phyloP scores from a whole-genome alignment of 495 filamentous ascomycete species.

The Cercophora scortea region DNA sequence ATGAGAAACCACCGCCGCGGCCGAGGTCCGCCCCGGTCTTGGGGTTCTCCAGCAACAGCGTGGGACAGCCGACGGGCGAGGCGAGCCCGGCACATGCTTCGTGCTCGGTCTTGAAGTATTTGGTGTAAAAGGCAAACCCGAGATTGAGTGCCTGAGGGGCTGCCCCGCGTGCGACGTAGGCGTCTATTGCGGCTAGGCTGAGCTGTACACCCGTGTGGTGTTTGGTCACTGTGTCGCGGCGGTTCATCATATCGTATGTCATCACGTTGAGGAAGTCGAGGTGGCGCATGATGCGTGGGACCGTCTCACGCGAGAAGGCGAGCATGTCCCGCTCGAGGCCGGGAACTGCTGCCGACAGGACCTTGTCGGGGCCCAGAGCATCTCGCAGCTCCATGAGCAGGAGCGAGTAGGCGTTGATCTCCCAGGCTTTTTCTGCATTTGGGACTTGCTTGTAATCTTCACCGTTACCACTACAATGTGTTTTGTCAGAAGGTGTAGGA shows the following conservation, averaged over 20 bases:
- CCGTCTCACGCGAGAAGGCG: slow-evolving; percentile 56
- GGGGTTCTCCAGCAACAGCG: slow-evolving; percentile 56
- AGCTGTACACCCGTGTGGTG: slow-evolving; percentile 56
- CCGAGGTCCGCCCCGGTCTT: slow-evolving; percentile 56
- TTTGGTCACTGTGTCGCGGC: slow-evolving; percentile 58
- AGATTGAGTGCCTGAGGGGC: slow-evolving; percentile 55
- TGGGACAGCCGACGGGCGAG: slow-evolving; percentile 53
- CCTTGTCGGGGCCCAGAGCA: slow-evolving; percentile 49
- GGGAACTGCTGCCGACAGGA: slow-evolving; percentile 65
- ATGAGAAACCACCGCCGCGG: slow-evolving; percentile 55
- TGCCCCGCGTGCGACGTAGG: slow-evolving; percentile 53
- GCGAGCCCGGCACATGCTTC: slow-evolving; percentile 35
- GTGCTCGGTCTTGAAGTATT: slow-evolving; percentile 59
- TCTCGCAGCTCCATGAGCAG: slow-evolving; percentile 53
- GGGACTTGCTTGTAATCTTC: slow-evolving; percentile 63
- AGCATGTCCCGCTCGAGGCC: slow-evolving; percentile 64
- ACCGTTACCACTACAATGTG: slow-evolving; percentile 53
- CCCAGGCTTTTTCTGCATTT: slow-evolving; percentile 52
- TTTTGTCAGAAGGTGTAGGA: neutral
- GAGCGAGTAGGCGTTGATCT: slow-evolving; percentile 57
- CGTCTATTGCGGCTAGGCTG: slow-evolving; percentile 47
- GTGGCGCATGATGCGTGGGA: slow-evolving; percentile 54
- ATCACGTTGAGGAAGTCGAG: slow-evolving; percentile 74
- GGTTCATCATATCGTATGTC: slow-evolving; percentile 75
- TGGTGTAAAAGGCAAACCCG: slow-evolving; percentile 67